Conservation (phyloP, 2,329 filamentous ascomycete species). For the Raffaelea ambrosiae region DNA sequence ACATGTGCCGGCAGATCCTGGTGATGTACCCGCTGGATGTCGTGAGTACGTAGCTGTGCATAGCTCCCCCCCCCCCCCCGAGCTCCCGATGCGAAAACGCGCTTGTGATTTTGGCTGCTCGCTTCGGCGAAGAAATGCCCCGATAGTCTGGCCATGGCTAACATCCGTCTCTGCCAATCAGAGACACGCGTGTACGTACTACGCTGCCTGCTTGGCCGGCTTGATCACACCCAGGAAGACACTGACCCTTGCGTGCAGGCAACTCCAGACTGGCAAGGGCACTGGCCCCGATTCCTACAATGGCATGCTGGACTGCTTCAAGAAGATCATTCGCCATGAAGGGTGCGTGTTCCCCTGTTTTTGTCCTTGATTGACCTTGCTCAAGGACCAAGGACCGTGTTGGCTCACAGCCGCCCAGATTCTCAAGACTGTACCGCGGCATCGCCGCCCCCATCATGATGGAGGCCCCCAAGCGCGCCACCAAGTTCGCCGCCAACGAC, state of each 20-base stretch:
- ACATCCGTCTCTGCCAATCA: slow-evolving; percentile 11
- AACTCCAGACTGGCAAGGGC: slow-evolving; percentile 71
- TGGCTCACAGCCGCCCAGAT: slow-evolving; percentile 35
- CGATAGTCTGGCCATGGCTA: slow-evolving; percentile 29
- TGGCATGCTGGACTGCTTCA: slow-evolving; percentile 97
- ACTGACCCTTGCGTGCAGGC: slow-evolving; percentile 43
- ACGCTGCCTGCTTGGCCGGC: background rate
- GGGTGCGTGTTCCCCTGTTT: slow-evolving; percentile 51
- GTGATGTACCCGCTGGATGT: slow-evolving; percentile 98
- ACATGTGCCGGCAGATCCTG: slow-evolving; percentile 55
- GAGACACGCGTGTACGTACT: slow-evolving; percentile 14
- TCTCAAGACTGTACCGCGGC: slow-evolving; percentile 87
- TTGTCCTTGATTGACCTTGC: too few relatives aligned
- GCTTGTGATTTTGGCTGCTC: too few relatives aligned
- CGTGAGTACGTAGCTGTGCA: slow-evolving; percentile 67
- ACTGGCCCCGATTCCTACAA: slow-evolving; percentile 78
- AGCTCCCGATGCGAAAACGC: too few relatives aligned
- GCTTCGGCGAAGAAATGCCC: background rate
- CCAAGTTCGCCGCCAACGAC: slow-evolving; percentile 98
- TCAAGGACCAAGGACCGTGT: background rate
- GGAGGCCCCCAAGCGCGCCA: slow-evolving; percentile 59
- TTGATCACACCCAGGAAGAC: background rate
- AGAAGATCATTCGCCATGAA: slow-evolving; percentile 93
- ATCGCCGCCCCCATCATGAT: slow-evolving; percentile 95
- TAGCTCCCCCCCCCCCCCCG: too few relatives aligned